Evolutionary conservation across 208 protist genomes (phyloP), one percentile per base, ranked within the genome.

Genomic region (Leptomonas pyrrhocoris): DNA sequence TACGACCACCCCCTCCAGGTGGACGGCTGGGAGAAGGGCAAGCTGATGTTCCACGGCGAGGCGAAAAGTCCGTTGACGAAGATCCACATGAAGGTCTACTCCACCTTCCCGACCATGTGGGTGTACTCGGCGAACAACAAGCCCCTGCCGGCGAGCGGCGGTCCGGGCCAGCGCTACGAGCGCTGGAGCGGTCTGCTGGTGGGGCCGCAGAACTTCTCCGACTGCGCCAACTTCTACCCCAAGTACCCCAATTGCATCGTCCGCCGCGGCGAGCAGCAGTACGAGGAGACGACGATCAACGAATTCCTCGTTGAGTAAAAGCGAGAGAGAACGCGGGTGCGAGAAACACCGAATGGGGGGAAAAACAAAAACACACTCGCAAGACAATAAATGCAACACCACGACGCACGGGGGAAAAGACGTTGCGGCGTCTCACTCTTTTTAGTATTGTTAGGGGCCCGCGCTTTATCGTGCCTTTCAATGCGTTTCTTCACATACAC

Each of bases 41-140:
- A 54, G 53, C 50, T 79, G n/a, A 48, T 81, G 38, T 69, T 87
- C n/a, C 76, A 86, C 57, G 85, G 80, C 15, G 73, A 81, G 64
- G 59, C 62, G 19, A 80, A 61, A 53, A 90, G 82, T 65, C 80
- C 85, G 15, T 23, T 54, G 45, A 84, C 80, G 15, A 68, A 79
- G 53, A 86, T 93, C 66, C 59, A 50, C 36, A 84, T 93, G 83
- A 75, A 66, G 59, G 60, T 93, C 5, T 77, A 83, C 65, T 86
- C 84, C 25, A 90, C 83, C 40, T 90, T 82, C 43, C 85, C 85
- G 42, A 67, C 43, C 38, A 69, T 89, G 45, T 83, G 82, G 77
- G 88, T 93, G 45, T 93, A 93, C 81, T 82, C 88, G 23, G 82
- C 84, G 18, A 93, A 87, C 57, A 79, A 84, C 76, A 73, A 87